These are phyloP conservation scores for Strigomonas galati DNA, from an alignment of 208 protist species.

Conservation along the genomic window DNA sequence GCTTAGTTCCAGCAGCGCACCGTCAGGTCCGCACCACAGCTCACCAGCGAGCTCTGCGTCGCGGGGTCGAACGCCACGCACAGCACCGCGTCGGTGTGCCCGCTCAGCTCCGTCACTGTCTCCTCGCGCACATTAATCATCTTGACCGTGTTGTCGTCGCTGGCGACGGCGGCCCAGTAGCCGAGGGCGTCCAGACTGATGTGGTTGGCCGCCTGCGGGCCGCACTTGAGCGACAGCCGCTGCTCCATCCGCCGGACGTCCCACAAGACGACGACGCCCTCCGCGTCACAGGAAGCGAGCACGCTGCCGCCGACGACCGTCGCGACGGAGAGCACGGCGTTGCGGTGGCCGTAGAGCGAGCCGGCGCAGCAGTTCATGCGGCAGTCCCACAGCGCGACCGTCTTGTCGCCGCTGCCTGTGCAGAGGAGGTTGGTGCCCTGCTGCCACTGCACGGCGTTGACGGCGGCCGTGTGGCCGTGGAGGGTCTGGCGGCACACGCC, in stretches of 20 bases:
- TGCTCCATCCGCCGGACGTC: slow-evolving; percentile 74
- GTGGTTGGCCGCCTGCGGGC: slow-evolving; percentile 74
- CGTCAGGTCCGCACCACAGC: slow-evolving; percentile 74
- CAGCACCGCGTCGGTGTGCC: slow-evolving; percentile 84
- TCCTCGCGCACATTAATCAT: slow-evolving; percentile 88
- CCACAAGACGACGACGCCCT: slow-evolving; percentile 90
- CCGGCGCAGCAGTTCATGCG: slow-evolving; percentile 91
- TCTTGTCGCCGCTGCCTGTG: slow-evolving; percentile 96
- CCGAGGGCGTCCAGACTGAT: slow-evolving; percentile 69
- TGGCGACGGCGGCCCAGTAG: slow-evolving; percentile 85
- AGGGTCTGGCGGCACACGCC: slow-evolving; percentile 91
- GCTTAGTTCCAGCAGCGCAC: slow-evolving; percentile 79
- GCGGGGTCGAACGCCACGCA: slow-evolving; percentile 79
- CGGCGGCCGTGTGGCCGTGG: slow-evolving; percentile 93
- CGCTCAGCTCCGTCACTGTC: slow-evolving; percentile 69
- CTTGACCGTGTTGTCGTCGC: slow-evolving; percentile 93
- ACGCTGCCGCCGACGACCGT: slow-evolving; percentile 26
- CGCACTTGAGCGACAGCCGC: slow-evolving; percentile 47
- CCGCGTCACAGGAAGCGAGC: slow-evolving; percentile 92
- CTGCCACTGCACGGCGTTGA: slow-evolving; percentile 93
- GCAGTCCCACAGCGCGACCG: slow-evolving; percentile 95
- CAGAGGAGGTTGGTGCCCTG: slow-evolving; percentile 93
- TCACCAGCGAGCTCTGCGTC: slow-evolving; percentile 76
- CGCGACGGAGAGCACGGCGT: slow-evolving; percentile 83
- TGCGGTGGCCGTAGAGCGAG: slow-evolving; percentile 95